Evolutionary conservation across 1,139 yeast species (phyloP).

Genomic region (Taphrina deformans): DNA sequence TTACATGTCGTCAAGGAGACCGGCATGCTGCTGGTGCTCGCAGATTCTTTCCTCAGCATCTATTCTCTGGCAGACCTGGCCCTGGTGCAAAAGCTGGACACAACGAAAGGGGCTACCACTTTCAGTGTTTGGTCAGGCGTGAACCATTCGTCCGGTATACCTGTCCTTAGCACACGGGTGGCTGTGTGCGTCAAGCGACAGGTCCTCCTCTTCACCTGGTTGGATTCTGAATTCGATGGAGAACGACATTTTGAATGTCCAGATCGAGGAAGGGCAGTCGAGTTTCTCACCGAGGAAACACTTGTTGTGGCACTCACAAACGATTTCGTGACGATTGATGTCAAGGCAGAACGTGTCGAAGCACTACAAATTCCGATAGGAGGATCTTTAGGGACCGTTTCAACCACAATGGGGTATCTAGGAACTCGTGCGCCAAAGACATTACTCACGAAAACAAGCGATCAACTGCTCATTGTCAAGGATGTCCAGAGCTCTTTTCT

Average conservation of each 20-base stretch:
- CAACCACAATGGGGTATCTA: conserved; percentile 37
- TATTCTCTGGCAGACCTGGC: conserved; percentile 45
- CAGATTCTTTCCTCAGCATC: conserved; percentile 45
- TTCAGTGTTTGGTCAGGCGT: conserved; percentile 42
- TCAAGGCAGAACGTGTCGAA: conserved; percentile 37
- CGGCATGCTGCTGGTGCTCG: conserved; percentile 45
- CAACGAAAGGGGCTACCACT: conserved; percentile 46
- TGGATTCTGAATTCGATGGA: conserved; percentile 44
- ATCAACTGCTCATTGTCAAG: conserved; percentile 42
- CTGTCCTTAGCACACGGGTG: conserved; percentile 43
- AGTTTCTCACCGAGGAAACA: conserved; percentile 46
- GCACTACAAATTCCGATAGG: conserved; percentile 34
- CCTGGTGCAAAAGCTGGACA: conserved; percentile 44
- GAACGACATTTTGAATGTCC: conserved; percentile 45
- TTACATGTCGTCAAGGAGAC: conserved; percentile 46
- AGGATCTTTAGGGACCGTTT: conserved; percentile 36
- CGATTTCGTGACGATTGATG: conserved; percentile 42
- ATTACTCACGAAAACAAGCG: conserved; percentile 36
- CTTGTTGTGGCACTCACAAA: conserved; percentile 46
- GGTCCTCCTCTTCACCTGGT: conserved; percentile 48
- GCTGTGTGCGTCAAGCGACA: conserved; percentile 47
- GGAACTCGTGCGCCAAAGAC: conserved; percentile 37
- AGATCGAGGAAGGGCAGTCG: conserved; percentile 46
- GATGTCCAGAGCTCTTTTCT: conserved; percentile 41
- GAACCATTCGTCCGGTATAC: conserved; percentile 33